phyloP scores from a whole-genome alignment of 345 rosid genomes.

The Brassica incana region DNA sequence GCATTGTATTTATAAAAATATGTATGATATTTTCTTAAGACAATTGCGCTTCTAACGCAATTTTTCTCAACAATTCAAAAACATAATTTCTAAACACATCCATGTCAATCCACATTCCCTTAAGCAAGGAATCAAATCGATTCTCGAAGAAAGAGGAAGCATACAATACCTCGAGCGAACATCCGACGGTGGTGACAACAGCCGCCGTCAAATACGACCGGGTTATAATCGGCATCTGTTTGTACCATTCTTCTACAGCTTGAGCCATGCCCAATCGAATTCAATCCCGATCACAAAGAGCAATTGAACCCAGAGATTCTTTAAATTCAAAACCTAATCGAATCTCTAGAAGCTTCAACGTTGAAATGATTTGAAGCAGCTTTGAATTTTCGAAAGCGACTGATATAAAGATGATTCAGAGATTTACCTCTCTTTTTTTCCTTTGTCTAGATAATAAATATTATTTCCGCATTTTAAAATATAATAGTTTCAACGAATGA shows the following conservation, averaged over 20 bases:
- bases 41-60: neutral
- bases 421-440: neutral
- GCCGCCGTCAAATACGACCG: slow-evolving; percentile 98
- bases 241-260: slow-evolving; percentile 98
- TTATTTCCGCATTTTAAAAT: neutral
- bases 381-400: slow-evolving; percentile 27
- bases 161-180: slow-evolving; percentile 76
- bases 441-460: neutral
- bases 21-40: no score
- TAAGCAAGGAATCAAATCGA: neutral
- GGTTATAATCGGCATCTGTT: slow-evolving; percentile 97
- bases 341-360: slow-evolving; percentile 5
- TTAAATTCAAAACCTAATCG: neutral
- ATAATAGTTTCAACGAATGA: slow-evolving; percentile 23
- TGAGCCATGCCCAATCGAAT: slow-evolving; percentile 62
- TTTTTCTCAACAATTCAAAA: neutral
- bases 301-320: neutral
- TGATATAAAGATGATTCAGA: neutral
- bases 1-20: no score
- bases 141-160: neutral
- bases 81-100: neutral
- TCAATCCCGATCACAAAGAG: neutral
- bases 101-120: neutral
- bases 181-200: slow-evolving; percentile 86
- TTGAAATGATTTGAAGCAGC: no score